phyloP scores from a whole-genome alignment of 1,284 basidiomycete genomes.

The Sporisorium reilianum region DNA sequence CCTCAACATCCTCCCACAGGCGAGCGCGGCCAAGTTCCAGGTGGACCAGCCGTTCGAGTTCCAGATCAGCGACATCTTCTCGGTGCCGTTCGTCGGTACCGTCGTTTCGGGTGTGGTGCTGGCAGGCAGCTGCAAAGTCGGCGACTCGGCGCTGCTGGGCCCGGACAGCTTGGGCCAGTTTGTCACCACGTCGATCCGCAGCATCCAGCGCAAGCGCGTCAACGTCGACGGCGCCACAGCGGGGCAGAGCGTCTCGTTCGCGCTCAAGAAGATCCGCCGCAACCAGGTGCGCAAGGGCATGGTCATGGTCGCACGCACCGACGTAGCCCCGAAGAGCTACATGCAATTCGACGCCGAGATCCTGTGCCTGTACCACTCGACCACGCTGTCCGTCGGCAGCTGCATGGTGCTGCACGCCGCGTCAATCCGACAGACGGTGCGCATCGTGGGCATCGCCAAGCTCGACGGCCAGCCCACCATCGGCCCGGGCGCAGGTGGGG shows the following conservation, averaged over 20 bases:
- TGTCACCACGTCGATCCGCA: constrained; percentile 83
- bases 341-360: constrained; percentile 68
- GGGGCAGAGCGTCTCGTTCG: constrained; percentile 93
- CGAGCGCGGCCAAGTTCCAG: constrained; percentile 64
- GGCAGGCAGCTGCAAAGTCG: constrained; percentile 59
- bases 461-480: constrained; percentile 48
- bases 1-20: constrained; percentile 68
- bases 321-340: constrained; percentile 51
- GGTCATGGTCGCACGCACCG: constrained; percentile 73
- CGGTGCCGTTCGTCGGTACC: constrained; percentile 92
- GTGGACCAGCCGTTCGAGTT: constrained; percentile 83
- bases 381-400: constrained; percentile 63
- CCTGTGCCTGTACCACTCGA: constrained; percentile 67
- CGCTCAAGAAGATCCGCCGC: constrained; percentile 87
- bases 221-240: constrained; percentile 85
- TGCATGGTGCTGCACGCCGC: constrained; percentile 68
- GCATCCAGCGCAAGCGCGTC: constrained; percentile 93
- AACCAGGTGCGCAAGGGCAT: constrained; percentile 86
- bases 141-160: constrained; percentile 84
- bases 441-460: constrained; percentile 63
- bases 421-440: constrained; percentile 66
- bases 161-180: constrained; percentile 95
- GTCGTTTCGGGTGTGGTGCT: constrained; percentile 91
- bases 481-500: constrained; percentile 4
- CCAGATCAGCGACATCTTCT: constrained; percentile 71